Evolutionary conservation across 345 rosid species (phyloP).

Genomic region (Eucalyptus leucophloia): DNA sequence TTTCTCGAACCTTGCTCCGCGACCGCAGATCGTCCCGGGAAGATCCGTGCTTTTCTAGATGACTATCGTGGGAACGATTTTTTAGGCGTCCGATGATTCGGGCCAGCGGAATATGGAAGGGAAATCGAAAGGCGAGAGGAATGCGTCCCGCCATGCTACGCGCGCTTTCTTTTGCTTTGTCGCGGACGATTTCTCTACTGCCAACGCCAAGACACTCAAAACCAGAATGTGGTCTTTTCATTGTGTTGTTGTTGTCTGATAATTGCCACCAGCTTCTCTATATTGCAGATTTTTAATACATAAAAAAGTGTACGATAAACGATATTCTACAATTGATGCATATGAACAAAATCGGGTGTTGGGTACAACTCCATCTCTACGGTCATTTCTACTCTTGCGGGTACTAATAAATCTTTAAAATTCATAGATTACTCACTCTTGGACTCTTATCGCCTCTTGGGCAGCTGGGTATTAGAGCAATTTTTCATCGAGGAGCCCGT

Average conservation of each 20-base stretch:
- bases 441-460: not conserved
- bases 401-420: too few relatives aligned
- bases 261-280: not conserved
- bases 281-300: not conserved
- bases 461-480: not conserved
- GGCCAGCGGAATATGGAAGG: not conserved
- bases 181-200: not conserved
- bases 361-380: not conserved
- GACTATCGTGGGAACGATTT: not conserved
- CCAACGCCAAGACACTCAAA: too few relatives aligned
- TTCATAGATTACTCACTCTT: too few relatives aligned
- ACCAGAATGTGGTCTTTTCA: not conserved
- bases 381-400: not conserved
- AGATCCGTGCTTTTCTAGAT: not conserved
- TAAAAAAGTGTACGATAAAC: not conserved
- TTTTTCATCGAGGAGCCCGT: not conserved
- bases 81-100: not conserved
- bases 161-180: not conserved
- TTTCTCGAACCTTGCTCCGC: not conserved
- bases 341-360: not conserved
- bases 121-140: not conserved
- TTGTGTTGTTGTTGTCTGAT: not conserved
- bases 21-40: not conserved
- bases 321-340: too few relatives aligned
- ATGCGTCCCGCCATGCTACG: not conserved